These are phyloP conservation scores for Aspergillus aculeatinus DNA, from an alignment of 2,329 filamentous ascomycete species.

Conservation along the genomic window DNA sequence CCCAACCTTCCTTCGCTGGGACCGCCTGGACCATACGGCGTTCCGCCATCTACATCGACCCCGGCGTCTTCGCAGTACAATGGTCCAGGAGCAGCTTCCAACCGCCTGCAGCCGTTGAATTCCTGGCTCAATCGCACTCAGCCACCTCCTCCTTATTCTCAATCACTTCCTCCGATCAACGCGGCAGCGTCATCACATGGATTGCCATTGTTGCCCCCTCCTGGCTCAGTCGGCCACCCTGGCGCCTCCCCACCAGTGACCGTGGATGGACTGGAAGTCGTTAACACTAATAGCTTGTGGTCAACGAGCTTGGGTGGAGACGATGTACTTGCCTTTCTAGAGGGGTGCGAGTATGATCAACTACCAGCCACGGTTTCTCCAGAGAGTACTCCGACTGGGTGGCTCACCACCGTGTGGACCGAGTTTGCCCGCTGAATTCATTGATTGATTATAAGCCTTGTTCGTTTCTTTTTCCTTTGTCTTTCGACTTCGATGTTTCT, in stretches of 20 bases:
- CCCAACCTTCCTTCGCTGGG: slow-evolving; percentile 35
- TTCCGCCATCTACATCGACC: slow-evolving; percentile 17
- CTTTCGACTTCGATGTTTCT: slow-evolving; percentile 3
- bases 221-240: slow-evolving; percentile 32
- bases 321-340: slow-evolving; percentile 39
- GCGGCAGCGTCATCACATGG: slow-evolving; percentile 30
- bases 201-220: slow-evolving; percentile 38
- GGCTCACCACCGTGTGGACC: slow-evolving; percentile 39
- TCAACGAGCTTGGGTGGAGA: slow-evolving; percentile 39
- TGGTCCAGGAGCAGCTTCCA: slow-evolving; percentile 24
- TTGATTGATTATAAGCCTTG: background rate
- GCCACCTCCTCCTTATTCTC: slow-evolving; percentile 36
- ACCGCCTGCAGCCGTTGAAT: slow-evolving; percentile 42
- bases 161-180: slow-evolving; percentile 41
- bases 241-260: slow-evolving; percentile 33
- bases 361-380: slow-evolving; percentile 27
- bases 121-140: slow-evolving; percentile 38
- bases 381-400: slow-evolving; percentile 35
- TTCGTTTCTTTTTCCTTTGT: background rate
- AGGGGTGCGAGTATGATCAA: slow-evolving; percentile 36
- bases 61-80: slow-evolving; percentile 31
- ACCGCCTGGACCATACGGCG: slow-evolving; percentile 22
- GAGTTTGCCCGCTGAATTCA: slow-evolving; percentile 28
- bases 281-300: slow-evolving; percentile 25
- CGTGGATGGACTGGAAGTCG: slow-evolving; percentile 26